Conservation (phyloP, 306 rosid species). For the Begonia masoniana region DNA sequence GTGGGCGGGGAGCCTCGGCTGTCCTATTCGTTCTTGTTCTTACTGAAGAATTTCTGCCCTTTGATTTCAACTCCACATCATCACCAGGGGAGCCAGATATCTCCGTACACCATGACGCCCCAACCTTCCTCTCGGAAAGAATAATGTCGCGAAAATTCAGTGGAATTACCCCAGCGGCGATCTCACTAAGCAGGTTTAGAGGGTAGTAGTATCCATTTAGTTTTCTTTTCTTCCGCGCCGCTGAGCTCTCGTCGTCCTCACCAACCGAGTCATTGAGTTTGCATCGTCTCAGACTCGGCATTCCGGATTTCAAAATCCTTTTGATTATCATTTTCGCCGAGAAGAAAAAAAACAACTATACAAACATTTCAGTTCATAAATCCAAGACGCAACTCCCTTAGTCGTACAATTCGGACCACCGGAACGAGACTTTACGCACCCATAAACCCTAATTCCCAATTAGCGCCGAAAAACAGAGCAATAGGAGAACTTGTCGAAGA, state of each 20-base stretch:
- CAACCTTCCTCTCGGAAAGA: slow-evolving; percentile 45
- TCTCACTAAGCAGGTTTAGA: slow-evolving; percentile 72
- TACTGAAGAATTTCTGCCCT: slow-evolving; percentile 15
- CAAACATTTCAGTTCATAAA: slow-evolving; percentile 10
- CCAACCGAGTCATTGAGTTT: slow-evolving; percentile 53
- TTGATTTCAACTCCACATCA: slow-evolving; percentile 39
- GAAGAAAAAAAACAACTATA: background rate
- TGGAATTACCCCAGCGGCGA: slow-evolving; percentile 75
- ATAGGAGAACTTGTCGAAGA: slow-evolving; percentile 13
- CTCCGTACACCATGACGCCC: slow-evolving; percentile 59
- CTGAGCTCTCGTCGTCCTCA: slow-evolving; percentile 54
- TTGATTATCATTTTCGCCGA: slow-evolving; percentile 63
- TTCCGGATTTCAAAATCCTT: slow-evolving; percentile 84
- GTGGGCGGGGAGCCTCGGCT: slow-evolving; percentile 58
- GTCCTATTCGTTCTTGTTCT: slow-evolving; percentile 19
- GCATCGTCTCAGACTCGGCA: slow-evolving; percentile 93
- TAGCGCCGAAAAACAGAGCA: slow-evolving; percentile 54
- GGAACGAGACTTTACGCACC: slow-evolving; percentile 4
- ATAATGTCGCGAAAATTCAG: slow-evolving; percentile 45
- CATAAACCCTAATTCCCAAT: slow-evolving; percentile 62
- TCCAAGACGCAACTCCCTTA: slow-evolving; percentile 5
- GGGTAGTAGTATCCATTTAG: slow-evolving; percentile 65
- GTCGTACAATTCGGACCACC: slow-evolving; percentile 20
- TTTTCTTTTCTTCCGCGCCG: slow-evolving; percentile 66
- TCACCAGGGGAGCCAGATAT: slow-evolving; percentile 34